Base-by-base conservation (phyloP, 169 alveolate genomes). In the Fabrea salina region DNA sequence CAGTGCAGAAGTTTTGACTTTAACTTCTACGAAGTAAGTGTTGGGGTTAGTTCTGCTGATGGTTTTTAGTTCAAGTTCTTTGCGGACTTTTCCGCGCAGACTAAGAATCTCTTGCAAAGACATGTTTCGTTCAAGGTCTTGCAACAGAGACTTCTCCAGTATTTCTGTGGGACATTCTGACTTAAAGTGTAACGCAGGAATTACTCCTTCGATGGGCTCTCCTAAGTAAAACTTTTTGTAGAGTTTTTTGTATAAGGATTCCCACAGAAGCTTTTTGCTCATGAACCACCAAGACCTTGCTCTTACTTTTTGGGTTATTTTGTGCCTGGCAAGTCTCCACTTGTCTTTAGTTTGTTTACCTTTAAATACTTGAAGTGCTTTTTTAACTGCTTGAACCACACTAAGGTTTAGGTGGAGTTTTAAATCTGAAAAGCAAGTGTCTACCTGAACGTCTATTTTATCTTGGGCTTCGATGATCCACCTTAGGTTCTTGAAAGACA, bases 161-260 rank as follows among this genome's bases (percentile, higher is more conserved):
- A 22, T 16, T 5, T 1, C 54, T 2, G 39, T 35, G 8, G 50
- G 50, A n/a, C 75, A 64, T 11, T 64, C 41, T 25, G 33, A 13
- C 11, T 64, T 64, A 35, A 64, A 64, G n/a, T 64, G 75, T 8
- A 64, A 32, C 16, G 75, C 27, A 1, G 75, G 75, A 0, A 64
- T 64, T 13, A 64, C 41, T 4, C 30, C 30, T 25, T 56, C 41
- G 30, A 19, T n/a, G n/a, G n/a, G n/a, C n/a, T n/a, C n/a, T 64
- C 54, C 75, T 7, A 64, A 56, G 19, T 22, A 33, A 13, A 39
- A 41, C 30, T 64, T 64, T 8, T 51, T 56, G 30, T 64, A 64
- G 11, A 64, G 30, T 64, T 64, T 64, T 39, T 64, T 33, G 30
- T 64, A 64, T 19, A 64, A 30, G 6, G 57, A 39, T 64, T 33